These are phyloP conservation scores for Nannochloropsis oceanica DNA, from an alignment of 108 stramenopile genomes.

Conservation along the genomic window DNA sequence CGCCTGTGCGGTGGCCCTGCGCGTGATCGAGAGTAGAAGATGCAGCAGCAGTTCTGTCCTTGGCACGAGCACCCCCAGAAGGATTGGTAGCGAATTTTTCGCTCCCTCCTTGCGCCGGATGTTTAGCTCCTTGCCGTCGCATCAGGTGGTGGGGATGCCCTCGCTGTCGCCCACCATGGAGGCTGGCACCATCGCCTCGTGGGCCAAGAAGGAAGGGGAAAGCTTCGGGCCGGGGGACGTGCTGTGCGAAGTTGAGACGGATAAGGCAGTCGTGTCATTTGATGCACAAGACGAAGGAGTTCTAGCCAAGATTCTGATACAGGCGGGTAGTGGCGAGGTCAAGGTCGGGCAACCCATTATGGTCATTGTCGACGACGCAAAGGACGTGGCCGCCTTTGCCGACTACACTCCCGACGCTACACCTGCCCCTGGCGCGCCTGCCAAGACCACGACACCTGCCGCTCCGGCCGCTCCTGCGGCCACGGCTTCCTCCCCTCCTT, in stretches of 20 bases:
- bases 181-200: slow-evolving; percentile 67
- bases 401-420: slow-evolving; percentile 48
- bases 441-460: slow-evolving; percentile 19
- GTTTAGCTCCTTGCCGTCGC: slow-evolving; percentile 7
- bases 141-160: slow-evolving; percentile 65
- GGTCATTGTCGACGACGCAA: slow-evolving; percentile 67
- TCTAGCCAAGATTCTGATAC: slow-evolving; percentile 27
- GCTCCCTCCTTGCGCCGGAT: not conserved
- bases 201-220: slow-evolving; percentile 69
- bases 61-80: no score
- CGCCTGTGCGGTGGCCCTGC: no score
- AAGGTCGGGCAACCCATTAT: slow-evolving; percentile 71
- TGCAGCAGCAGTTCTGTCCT: not conserved
- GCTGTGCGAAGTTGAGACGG: slow-evolving; percentile 88
- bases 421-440: slow-evolving; percentile 9
- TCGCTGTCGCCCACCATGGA: slow-evolving; percentile 81
- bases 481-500: not conserved
- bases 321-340: slow-evolving; percentile 45
- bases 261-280: slow-evolving; percentile 93
- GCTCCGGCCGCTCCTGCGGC: slow-evolving; percentile 34
- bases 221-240: slow-evolving; percentile 72
- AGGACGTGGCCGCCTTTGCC: slow-evolving; percentile 65
- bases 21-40: not conserved
- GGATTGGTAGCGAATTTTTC: not conserved
- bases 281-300: slow-evolving; percentile 72